Evolutionary conservation across 768 basidiomycete genomes (phyloP).

Genomic region (Phlebiopsis flavidoalba): DNA sequence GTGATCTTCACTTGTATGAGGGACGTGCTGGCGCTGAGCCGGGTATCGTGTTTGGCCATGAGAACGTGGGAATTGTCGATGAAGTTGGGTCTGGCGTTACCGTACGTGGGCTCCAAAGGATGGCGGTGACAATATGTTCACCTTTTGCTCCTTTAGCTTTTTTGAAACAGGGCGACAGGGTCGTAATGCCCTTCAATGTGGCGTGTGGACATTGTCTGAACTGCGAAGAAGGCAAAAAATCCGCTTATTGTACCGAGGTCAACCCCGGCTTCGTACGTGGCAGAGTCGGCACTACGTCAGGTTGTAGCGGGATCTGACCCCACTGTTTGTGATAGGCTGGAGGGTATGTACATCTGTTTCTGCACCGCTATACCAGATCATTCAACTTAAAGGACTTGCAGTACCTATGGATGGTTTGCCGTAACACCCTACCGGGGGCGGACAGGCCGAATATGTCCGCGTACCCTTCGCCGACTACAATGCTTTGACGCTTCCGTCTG

Average conservation of each 20-base stretch:
- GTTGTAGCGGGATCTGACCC: not conserved
- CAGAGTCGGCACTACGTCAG: not conserved
- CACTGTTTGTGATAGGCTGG: conserved; percentile 31
- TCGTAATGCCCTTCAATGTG: conserved; percentile 60
- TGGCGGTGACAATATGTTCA: too few relatives aligned
- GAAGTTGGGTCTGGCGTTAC: conserved; percentile 42
- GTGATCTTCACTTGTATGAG: conserved; percentile 54
- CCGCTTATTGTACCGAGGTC: conserved; percentile 53
- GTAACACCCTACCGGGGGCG: conserved; percentile 54
- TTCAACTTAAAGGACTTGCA: conserved; percentile 9
- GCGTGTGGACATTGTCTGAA: conserved; percentile 54
- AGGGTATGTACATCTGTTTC: conserved; percentile 36
- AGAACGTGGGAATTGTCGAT: conserved; percentile 52
- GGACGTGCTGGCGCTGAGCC: conserved; percentile 45
- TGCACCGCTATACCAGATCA: not conserved
- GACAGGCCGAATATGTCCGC: conserved; percentile 51
- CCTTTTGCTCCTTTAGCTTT: conserved; percentile 30
- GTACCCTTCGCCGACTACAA: conserved; percentile 57
- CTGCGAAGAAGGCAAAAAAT: conserved; percentile 42
- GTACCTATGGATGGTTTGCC: conserved; percentile 47
- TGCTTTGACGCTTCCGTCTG: conserved; percentile 45
- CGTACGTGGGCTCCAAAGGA: conserved; percentile 28
- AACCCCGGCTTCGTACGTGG: conserved; percentile 51
- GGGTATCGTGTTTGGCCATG: conserved; percentile 50
- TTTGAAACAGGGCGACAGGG: conserved; percentile 50